Evolutionary conservation across 2,329 filamentous ascomycete genomes (phyloP).

Genomic region (Penicillium sp.): DNA sequence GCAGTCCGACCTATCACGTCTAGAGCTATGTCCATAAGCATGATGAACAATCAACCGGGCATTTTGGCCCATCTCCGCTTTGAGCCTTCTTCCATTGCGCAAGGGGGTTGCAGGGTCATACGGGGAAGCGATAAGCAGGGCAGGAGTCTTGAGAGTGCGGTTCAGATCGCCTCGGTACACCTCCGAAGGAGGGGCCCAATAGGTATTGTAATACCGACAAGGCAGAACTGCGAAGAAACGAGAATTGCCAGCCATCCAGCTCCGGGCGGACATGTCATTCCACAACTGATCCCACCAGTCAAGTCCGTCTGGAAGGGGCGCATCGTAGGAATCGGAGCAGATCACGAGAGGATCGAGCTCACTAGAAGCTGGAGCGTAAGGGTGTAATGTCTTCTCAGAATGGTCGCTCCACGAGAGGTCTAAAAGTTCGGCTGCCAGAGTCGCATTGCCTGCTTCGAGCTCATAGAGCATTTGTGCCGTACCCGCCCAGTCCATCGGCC

Average conservation of each 20-base stretch:
- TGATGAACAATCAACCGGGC: conserved; percentile 16
- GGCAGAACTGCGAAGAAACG: conserved; percentile 13
- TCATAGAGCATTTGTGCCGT: conserved; percentile 13
- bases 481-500: conserved; percentile 7
- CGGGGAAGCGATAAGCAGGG: conserved; percentile 10
- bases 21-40: conserved; percentile 17
- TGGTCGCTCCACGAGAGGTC: conserved; percentile 10
- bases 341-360: conserved; percentile 1
- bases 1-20: conserved; percentile 10
- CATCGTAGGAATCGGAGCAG: conserved; percentile 17
- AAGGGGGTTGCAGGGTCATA: conserved; percentile 18
- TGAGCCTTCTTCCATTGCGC: conserved; percentile 13
- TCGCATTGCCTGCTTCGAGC: conserved; percentile 14
- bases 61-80: conserved; percentile 16
- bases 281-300: conserved; percentile 15
- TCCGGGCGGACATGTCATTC: conserved; percentile 10
- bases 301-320: conserved; percentile 14
- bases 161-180: conserved; percentile 18
- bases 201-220: conserved; percentile 13
- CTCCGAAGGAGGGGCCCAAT: conserved; percentile 12
- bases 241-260: conserved; percentile 18
- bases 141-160: conserved; percentile 12
- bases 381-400: neutral
- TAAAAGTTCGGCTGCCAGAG: conserved; percentile 10
- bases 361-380: neutral